Evolutionary conservation across 306 rosid genomes (phyloP).

Genomic region (Prunus mira): DNA sequence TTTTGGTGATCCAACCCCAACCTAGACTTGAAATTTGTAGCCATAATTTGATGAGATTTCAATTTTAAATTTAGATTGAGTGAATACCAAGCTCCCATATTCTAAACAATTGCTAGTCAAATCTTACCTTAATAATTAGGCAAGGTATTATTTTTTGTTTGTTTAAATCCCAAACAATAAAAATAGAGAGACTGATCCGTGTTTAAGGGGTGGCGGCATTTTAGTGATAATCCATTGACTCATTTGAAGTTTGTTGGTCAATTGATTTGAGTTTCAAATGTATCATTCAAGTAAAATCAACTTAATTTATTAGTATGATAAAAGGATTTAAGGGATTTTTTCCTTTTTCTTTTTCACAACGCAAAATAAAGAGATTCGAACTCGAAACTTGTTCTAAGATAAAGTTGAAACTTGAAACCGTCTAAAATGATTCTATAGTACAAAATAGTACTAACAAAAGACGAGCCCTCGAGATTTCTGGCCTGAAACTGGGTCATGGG

Average conservation of each 20-base stretch:
- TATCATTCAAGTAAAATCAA: no score
- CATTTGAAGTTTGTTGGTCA: background rate
- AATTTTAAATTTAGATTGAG: background rate
- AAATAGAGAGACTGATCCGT: background rate
- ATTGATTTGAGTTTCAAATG: background rate
- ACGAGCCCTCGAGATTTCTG: background rate
- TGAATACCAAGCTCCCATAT: background rate
- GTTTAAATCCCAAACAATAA: background rate
- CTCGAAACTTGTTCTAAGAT: no score
- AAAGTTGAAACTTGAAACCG: background rate
- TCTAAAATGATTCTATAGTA: background rate
- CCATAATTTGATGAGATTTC: background rate
- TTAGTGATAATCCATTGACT: background rate
- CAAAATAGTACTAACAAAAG: background rate
- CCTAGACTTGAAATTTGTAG: background rate
- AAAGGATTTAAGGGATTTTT: no score
- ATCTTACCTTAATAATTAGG: background rate
- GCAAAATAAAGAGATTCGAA: no score
- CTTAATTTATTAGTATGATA: no score
- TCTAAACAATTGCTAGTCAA: background rate
- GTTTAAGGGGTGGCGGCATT: background rate
- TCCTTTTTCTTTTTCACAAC: no score
- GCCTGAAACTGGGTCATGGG: background rate
- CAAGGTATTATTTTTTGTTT: no score
- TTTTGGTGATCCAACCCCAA: slow-evolving; percentile 6